Base-by-base conservation (phyloP, 2,329 filamentous ascomycete species). In the Plenodomus tracheiphilus region DNA sequence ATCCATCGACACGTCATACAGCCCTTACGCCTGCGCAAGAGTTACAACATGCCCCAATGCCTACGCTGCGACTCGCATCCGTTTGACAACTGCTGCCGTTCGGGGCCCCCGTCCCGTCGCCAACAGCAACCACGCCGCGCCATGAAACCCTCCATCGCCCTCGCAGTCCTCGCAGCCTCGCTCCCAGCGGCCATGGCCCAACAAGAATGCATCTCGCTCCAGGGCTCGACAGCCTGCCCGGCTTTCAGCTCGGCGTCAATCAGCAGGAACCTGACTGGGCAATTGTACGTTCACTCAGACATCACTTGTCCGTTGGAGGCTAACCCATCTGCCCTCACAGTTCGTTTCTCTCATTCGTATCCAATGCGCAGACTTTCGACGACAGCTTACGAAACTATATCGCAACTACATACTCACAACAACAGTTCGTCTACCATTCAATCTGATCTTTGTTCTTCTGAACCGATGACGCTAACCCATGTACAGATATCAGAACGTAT, bases 261-360 rank as follows among this genome's bases (percentile, higher is more conserved):
- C 52, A 89, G 87, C 25, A 88, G 83, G 28, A 79, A 81, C 47
- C 66, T 89, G 52, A 77, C 81, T 40, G 79, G 79, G 21, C 75
- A 83, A 51, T 92, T 87, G 87, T 89, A 79, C 46, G 69, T 69
- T 50, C 48, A 54, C 56, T 54, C 43, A 54, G 53, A 59, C 59
- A 66, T 63, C 47, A 58, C 47, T 42, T 47, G 34, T 19, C 53
- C 66, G 61, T 60, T 56, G 40, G 36, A 49, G 41, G 44, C 19
- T 19, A 28, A 41, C 21, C 47, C 38, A 17, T 4, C 43, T 43
- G 49, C 25, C n/a, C n/a, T n/a, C 42, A 53, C 66, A 96, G 92
- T 75, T 86, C 91, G 39, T 99, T 97, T 71, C 82, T 99, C 58
- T 79, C 85, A 57, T 89, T 82, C 71, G 94, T 97, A 61, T 88